Base-by-base conservation (phyloP, 257 asterid species). In the Linderniella brevidens region DNA sequence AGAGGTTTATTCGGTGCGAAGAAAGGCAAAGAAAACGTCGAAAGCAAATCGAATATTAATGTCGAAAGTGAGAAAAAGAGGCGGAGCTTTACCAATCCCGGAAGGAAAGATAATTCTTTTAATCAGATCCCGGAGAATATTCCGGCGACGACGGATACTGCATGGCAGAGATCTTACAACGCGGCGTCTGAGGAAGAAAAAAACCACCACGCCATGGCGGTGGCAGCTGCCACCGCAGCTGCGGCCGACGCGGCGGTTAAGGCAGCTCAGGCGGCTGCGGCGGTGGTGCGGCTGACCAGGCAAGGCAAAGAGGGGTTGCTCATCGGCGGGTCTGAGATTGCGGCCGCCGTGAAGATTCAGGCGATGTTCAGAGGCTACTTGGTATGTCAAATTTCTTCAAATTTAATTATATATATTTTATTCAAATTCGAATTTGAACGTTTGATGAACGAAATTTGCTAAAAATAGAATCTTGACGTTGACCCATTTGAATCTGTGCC, bases 231-330 rank as follows among this genome's bases (percentile, higher is more conserved):
- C 62, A 78, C 95, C 0, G 88, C 95, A 0, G 95, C 95, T 0
- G 95, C 93, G 0, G 95, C 98, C 0, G 98, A 88, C 37, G 95
- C 98, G 0, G 97, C 97, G 0, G 92, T 88, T 7, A 92, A 93
- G 0, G 95, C 98, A 0, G 95, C 95, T 6, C 84, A 74, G 66
- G 97, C 92, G 14, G 94, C 96, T 1, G 93, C 63, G 17, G 98
- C 81, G 8, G 94, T 84, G 51, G 94, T 84, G 43, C 62, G 80
- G 53, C 88, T 90, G 11, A 78, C 96, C 5, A 73, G 79, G 46
- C 79, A 69, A 3, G 84, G 92, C 19, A 59, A 82, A 39, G 80
- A 79, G 36, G 64, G 58, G n/a, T 35, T 66, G 68, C 67, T 78
- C 19, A 29, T 46, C 0, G 73, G 78, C 4, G 75, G 79, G 51